A percentile compares a stretch with the other conserved stretches of the same genome.
Conservation (phyloP, 1,284 basidiomycete genomes). For the Cutaneotrichosporon daszewskae region DNA sequence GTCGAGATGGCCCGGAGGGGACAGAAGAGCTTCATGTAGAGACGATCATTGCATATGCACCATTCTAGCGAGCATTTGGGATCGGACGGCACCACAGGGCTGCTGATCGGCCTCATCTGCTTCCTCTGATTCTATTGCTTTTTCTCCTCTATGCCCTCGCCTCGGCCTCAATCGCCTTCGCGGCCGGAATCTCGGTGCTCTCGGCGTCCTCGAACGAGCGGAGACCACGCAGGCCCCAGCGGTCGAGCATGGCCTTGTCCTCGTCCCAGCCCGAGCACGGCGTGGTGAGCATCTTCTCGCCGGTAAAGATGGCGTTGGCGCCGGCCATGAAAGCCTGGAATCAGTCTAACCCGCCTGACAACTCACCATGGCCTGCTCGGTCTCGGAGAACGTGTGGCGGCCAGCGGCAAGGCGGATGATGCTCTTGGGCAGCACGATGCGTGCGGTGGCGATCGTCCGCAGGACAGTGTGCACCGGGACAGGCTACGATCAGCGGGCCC, state of each 20-base stretch:
- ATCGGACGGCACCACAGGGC: no score
- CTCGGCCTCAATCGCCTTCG: neutral
- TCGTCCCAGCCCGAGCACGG: constrained; percentile 91
- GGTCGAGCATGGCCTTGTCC: constrained; percentile 88
- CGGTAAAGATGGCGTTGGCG: constrained; percentile 96
- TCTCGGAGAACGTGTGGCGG: constrained; percentile 79
- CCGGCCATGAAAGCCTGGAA: constrained; percentile 82
- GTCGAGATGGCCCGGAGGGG: constrained; percentile 57
- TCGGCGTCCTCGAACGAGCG: constrained; percentile 63
- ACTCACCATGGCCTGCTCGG: constrained; percentile 83
- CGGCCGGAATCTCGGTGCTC: constrained; percentile 18
- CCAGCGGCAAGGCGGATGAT: constrained; percentile 96
- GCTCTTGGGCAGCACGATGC: constrained; percentile 82
- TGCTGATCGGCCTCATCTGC: neutral
- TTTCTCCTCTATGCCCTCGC: neutral
- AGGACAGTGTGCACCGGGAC: constrained; percentile 77
- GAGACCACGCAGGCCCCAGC: constrained; percentile 92
- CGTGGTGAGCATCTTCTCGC: constrained; percentile 94
- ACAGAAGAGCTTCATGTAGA: constrained; percentile 22
- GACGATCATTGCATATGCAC: no score
- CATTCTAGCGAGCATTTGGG: no score
- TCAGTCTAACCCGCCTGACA: no score
- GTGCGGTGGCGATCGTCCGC: constrained; percentile 89
- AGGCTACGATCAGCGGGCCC: constrained; percentile 63
- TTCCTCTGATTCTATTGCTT: neutral